These are phyloP conservation scores for Ogataea pignaliae DNA, from an alignment of 805 yeast genomes.

Conservation along the genomic window DNA sequence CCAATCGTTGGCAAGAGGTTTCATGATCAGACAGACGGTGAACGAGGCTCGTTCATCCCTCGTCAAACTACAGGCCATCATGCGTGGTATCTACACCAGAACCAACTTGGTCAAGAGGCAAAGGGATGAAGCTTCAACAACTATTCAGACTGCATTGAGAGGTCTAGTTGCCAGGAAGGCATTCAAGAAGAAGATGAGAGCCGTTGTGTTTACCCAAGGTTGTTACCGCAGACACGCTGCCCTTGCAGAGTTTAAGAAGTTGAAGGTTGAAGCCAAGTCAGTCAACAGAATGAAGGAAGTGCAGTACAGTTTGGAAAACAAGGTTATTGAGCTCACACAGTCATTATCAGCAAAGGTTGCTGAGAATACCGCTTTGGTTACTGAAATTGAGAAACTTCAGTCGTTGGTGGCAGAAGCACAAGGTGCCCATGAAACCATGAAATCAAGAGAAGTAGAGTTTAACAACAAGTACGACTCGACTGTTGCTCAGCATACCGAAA, in stretches of 20 bases:
- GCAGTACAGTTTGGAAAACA: constrained; percentile 89
- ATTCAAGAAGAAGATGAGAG: constrained; percentile 42
- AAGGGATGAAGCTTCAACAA: constrained; percentile 58
- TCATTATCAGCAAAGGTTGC: constrained; percentile 71
- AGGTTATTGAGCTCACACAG: constrained; percentile 94
- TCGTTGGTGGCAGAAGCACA: constrained; percentile 49
- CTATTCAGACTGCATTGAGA: constrained; percentile 72
- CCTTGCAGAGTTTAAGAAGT: constrained; percentile 49
- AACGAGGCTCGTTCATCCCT: constrained; percentile 34
- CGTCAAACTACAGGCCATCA: constrained; percentile 40
- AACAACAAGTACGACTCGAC: constrained; percentile 41
- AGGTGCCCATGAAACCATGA: constrained; percentile 47
- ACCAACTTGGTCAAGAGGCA: constrained; percentile 43
- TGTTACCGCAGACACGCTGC: constrained; percentile 76
- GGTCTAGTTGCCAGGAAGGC: constrained; percentile 57
- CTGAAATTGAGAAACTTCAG: constrained; percentile 54
- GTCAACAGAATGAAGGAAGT: constrained; percentile 87
- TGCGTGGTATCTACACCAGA: constrained; percentile 54
- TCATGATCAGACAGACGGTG: constrained; percentile 39
- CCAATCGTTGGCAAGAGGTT: constrained; percentile 65
- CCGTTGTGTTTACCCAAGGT: constrained; percentile 72
- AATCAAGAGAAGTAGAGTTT: constrained; percentile 51
- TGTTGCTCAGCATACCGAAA: constrained; percentile 43
- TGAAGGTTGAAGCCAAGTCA: constrained; percentile 87
- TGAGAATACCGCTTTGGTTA: constrained; percentile 70